A percentile compares a stretch with the other conserved stretches of the same genome.
Conservation (phyloP, 305 asterid species). For the Solanum aculeatissimum region DNA sequence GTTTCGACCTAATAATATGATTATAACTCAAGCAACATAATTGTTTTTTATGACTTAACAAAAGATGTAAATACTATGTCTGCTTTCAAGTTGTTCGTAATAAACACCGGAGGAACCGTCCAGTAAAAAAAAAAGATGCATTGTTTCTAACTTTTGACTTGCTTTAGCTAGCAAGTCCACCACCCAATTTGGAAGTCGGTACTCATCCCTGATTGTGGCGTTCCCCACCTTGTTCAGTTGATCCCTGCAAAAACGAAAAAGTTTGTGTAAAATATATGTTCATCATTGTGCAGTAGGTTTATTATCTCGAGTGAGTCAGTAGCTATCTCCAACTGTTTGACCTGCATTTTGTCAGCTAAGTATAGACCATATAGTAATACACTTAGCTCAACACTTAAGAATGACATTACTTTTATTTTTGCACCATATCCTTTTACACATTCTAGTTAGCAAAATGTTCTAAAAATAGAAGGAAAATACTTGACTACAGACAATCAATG, state of each 20-base stretch:
- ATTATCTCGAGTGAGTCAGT: background rate
- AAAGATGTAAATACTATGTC: background rate
- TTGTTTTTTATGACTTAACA: background rate
- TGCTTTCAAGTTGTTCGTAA: background rate
- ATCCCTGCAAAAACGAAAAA: background rate
- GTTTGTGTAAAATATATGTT: background rate
- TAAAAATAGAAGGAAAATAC: too few species aligned
- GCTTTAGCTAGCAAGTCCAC: background rate
- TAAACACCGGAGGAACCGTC: background rate
- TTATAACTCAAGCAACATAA: background rate
- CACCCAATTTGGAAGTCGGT: background rate
- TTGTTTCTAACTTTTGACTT: background rate
- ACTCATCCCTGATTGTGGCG: background rate
- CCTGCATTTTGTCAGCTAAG: background rate
- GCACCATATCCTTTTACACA: too few species aligned
- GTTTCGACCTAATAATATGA: background rate
- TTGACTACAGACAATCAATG: too few species aligned
- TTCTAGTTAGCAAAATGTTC: too few species aligned
- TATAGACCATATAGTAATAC: background rate
- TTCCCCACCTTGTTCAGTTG: background rate
- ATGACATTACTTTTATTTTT: background rate
- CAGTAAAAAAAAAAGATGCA: background rate
- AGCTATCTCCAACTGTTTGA: background rate
- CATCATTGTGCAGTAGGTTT: background rate
- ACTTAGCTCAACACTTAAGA: background rate